Percentiles rank a stretch among this genome's conserved stretches.
Conservation (phyloP, 495 filamentous ascomycete genomes). For the Cenococcum geophilum region DNA sequence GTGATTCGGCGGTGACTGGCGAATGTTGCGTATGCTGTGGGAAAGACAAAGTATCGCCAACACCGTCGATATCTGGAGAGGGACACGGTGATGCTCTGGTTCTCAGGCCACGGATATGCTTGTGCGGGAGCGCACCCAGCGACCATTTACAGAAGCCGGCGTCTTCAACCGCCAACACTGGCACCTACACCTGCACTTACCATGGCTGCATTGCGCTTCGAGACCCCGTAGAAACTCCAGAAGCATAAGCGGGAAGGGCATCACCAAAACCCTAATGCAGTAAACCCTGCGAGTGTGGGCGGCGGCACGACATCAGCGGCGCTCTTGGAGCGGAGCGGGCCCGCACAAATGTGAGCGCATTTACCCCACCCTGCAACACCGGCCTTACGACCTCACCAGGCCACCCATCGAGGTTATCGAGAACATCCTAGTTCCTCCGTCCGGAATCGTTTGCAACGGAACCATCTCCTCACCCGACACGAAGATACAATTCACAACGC, state of each 20-base stretch:
- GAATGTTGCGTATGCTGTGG: conserved; percentile 2
- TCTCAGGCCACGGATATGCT: conserved; percentile 7
- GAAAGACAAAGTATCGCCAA: conserved; percentile 8
- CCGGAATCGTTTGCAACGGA: conserved; percentile 20
- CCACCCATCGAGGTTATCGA: conserved; percentile 6
- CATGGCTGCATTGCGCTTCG: conserved; percentile 87
- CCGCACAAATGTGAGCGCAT: conserved; percentile 86
- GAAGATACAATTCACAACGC: conserved; percentile 98
- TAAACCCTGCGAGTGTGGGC: conserved; percentile 34
- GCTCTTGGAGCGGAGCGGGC: conserved; percentile 59
- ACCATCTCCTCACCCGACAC: conserved; percentile 59
- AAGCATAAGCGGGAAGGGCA: conserved; percentile 95
- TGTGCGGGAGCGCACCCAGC: conserved; percentile 20
- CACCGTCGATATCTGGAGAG: conserved; percentile 10
- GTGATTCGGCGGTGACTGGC: conserved; percentile 15
- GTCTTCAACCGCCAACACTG: conserved; percentile 64
- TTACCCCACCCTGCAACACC: conserved; percentile 96
- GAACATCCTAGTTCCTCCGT: conserved; percentile 19
- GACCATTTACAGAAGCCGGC: conserved; percentile 45
- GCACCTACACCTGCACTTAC: conserved; percentile 93
- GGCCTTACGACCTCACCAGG: conserved; percentile 78
- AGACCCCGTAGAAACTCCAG: conserved; percentile 76
- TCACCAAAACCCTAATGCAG: conserved; percentile 42
- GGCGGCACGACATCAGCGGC: conserved; percentile 48
- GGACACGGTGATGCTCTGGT: conserved; percentile 17